These are phyloP conservation scores for Porodaedalea pini DNA, from an alignment of 1,284 basidiomycete genomes.

Conservation along the genomic window DNA sequence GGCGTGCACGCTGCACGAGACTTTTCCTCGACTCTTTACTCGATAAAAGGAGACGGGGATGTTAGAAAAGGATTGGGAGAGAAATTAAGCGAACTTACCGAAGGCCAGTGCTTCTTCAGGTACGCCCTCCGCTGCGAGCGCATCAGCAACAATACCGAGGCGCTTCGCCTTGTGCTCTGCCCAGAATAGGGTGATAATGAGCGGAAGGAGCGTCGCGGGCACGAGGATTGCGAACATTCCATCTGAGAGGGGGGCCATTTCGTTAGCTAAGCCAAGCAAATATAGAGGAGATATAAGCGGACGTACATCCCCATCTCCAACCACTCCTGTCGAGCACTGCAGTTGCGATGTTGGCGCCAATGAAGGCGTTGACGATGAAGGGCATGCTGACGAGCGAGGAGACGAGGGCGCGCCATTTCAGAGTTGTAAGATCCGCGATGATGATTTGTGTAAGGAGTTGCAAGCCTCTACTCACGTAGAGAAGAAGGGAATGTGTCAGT, in stretches of 20 bases:
- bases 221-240: slow-evolving; percentile 68
- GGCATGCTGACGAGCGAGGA: slow-evolving; percentile 61
- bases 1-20: slow-evolving; percentile 22
- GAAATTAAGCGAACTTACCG: not conserved
- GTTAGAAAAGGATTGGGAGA: too few relatives aligned
- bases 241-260: slow-evolving; percentile 35
- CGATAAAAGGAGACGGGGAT: not conserved
- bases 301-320: slow-evolving; percentile 74
- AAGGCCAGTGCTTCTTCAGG: not conserved
- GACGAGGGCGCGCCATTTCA: slow-evolving; percentile 77
- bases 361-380: slow-evolving; percentile 65
- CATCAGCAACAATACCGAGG: slow-evolving; percentile 38
- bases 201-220: slow-evolving; percentile 50
- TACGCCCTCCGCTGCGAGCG: not conserved
- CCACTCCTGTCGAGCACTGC: slow-evolving; percentile 49
- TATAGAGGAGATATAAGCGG: too few relatives aligned
- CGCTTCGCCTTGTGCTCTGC: slow-evolving; percentile 61
- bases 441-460: slow-evolving; percentile 74
- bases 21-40: not conserved
- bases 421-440: slow-evolving; percentile 77
- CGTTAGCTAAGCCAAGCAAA: not conserved
- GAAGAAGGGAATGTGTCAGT: not conserved
- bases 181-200: slow-evolving; percentile 68
- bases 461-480: slow-evolving; percentile 48
- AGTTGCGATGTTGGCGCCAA: slow-evolving; percentile 67